Base-by-base conservation (phyloP, 1,284 basidiomycete genomes). In the Neolentinus lepideus region DNA sequence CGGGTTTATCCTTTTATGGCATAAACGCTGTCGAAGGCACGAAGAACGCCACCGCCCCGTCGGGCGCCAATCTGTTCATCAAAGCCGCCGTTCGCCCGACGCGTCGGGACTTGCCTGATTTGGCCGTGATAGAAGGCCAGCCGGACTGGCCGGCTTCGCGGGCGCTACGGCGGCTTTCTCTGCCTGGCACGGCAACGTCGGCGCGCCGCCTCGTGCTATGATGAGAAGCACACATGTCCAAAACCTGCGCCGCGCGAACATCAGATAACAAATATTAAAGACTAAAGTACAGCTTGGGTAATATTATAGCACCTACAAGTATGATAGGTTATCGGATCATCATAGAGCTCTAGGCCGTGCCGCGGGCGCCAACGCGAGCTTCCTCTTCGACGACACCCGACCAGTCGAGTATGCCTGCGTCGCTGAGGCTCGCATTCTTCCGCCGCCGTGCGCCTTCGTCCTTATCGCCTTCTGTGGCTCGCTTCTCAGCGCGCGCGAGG, bases 401-500 rank as follows among this genome's bases (percentile, higher is more conserved):
- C 22, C 47, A 50, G 24, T 29, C 47, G 6, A 46, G 6, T 21
- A 6, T n/a, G n/a, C n/a, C n/a, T n/a, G n/a, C n/a, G n/a, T n/a
- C n/a, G n/a, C n/a, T n/a, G n/a, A n/a, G n/a, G n/a, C n/a, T n/a
- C n/a, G n/a, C n/a, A 16, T 19, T 16, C 16, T 24, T 9, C 43
- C 43, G 6, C 24, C 57, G 25, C 56, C 8, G 22, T 47, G 35
- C 53, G 36, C 46, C 33, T n/a, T 45, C 21, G 3, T 25, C 22
- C 47, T 50, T 62, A 22, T 68, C 72, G 27, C 71, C 74, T n/a
- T 62, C 62, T 55, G 67, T 16, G 16, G 33, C 33, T 25, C 19
- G 45, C 45, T 47, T 73, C 10, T 64, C 75, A 54, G 74, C 71
- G 66, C 79, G 78, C 4, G 84, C 83, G 14, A 90, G 75, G 36